Base-by-base conservation (phyloP, 305 asterid species). In the Fraxinus albicans region DNA sequence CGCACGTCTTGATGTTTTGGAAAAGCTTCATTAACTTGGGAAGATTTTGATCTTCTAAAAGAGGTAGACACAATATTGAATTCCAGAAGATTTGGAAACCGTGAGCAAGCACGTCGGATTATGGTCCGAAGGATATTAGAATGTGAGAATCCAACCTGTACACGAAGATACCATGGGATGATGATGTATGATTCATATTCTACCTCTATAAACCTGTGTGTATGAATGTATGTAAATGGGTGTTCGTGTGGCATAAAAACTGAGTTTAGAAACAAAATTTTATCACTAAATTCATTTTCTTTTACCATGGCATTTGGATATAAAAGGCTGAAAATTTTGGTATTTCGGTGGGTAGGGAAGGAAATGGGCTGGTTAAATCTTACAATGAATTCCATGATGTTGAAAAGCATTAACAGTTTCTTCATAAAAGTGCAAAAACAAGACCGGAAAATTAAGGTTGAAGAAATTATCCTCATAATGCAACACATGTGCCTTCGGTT, bases 61-160 rank as follows among this genome's bases (percentile, higher is more conserved):
- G 87, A 83, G 42, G 93, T 85, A 80, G 96, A 87, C 55, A 89
- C 78, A 73, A 90, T 81, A 83, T 81, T 86, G 84, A 84, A 78
- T 13, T 85, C 82, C 80, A 82, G 40, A 79, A 95, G 92, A 84
- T 85, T 83, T 50, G 98, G 96, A 86, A 90, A 92, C 86, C 98
- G 90, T 87, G 93, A 84, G 92, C 97, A 93, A 85, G 98, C 97
- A 86, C 86, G 98, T 83, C 89, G 95, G 76, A 92, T 87, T 58
- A 95, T 89, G 44, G 98, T 92, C 82, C 96, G 90, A 76, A 95
- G 97, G 83, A 95, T 91, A 80, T 95, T 95, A 36, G 98, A 90
- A 87, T 95, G 98, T 69, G 98, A 95, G 89, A 95, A 93, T 44
- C 98, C 98, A 88, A 95, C 98, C 98, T 93, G 87, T 78, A 75